These are phyloP conservation scores for Zygotorulaspora florentina DNA, from an alignment of 805 yeast species.

Conservation along the genomic window DNA sequence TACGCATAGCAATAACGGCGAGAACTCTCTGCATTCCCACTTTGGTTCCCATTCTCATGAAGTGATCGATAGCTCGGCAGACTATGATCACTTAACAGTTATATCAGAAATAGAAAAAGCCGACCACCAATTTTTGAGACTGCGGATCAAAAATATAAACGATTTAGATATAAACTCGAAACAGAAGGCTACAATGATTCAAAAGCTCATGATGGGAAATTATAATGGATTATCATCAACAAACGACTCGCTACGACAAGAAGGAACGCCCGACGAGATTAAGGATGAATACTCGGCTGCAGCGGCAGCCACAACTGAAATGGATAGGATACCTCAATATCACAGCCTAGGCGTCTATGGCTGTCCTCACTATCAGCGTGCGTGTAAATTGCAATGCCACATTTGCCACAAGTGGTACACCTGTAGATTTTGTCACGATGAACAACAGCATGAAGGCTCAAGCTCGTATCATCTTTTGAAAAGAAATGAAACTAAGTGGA, in stretches of 20 bases:
- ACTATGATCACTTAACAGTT: conserved; percentile 9
- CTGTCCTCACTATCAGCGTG: conserved; percentile 77
- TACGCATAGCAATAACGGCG: not conserved
- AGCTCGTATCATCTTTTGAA: conserved; percentile 48
- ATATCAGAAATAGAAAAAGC: conserved; percentile 12
- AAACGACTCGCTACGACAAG: conserved; percentile 25
- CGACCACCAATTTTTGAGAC: conserved; percentile 15
- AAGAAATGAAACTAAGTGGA: conserved; percentile 57
- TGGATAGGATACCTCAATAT: conserved; percentile 48
- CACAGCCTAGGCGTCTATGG: conserved; percentile 55
- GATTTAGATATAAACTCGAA: conserved; percentile 14
- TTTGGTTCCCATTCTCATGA: not conserved
- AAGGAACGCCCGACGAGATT: conserved; percentile 10
- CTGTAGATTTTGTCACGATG: conserved; percentile 85
- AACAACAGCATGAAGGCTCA: conserved; percentile 32
- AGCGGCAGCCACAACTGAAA: conserved; percentile 39
- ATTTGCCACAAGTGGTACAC: conserved; percentile 70
- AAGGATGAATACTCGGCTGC: conserved; percentile 33
- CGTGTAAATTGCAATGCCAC: conserved; percentile 79
- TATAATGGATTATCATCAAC: conserved; percentile 44
- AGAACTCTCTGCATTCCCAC: not conserved
- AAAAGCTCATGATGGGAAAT: conserved; percentile 65
- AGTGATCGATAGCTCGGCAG: not conserved
- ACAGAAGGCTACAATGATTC: conserved; percentile 40
- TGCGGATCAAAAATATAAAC: conserved; percentile 17